Conservation (phyloP, 176 grass and related monocot species). For the Triticum dicoccoides region DNA sequence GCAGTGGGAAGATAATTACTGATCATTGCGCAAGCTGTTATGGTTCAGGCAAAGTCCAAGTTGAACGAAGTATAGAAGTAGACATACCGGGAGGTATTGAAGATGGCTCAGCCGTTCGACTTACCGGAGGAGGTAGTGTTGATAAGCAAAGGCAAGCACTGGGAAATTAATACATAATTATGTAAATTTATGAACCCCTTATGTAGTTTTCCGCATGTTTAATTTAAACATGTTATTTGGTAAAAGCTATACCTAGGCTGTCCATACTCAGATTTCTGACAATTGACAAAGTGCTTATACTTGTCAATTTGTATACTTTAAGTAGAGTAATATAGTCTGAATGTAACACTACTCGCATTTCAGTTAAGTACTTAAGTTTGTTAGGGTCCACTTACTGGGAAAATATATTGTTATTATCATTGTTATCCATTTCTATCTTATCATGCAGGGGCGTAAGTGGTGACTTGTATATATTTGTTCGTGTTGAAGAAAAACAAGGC, state of each 20-base stretch:
- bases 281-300: not conserved
- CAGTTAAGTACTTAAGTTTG: not conserved
- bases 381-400: not conserved
- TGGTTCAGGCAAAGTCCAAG: constrained; percentile 67
- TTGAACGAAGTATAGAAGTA: constrained; percentile 45
- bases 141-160: constrained; percentile 70
- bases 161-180: not conserved
- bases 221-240: not conserved
- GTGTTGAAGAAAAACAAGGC: constrained; percentile 69
- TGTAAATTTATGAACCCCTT: not conserved
- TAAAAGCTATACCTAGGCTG: not conserved
- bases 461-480: constrained; percentile 74
- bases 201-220: constrained; percentile 5
- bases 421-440: not conserved
- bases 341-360: constrained; percentile 7
- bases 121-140: constrained; percentile 68
- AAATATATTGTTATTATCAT: not conserved
- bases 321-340: not conserved
- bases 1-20: constrained; percentile 67
- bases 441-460: constrained; percentile 59
- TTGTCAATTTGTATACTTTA: not conserved
- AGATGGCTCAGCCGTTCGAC: constrained; percentile 66
- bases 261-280: not conserved
- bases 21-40: constrained; percentile 70
- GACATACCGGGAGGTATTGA: constrained; percentile 83